These are phyloP conservation scores for Apophysomyces ossiformis DNA, from an alignment of 371 early-diverging fungal genomes.

Conservation along the genomic window DNA sequence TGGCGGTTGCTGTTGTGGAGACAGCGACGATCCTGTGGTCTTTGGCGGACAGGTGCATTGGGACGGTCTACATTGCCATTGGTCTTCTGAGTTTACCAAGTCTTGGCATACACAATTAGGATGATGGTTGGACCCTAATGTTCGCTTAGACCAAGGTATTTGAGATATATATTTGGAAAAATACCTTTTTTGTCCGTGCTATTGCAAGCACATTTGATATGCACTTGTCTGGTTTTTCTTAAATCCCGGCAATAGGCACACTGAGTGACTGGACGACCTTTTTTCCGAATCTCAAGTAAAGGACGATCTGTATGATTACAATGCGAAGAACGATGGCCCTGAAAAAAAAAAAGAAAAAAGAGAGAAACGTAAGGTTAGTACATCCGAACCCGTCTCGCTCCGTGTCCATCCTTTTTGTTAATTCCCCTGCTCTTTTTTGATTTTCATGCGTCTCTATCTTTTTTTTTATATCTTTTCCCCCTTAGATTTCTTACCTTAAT, in stretches of 20 bases:
- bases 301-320: conserved; percentile 69
- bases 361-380: conserved; percentile 15
- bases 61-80: conserved; percentile 9
- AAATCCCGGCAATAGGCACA: conserved; percentile 78
- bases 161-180: not conserved
- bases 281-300: conserved; percentile 72
- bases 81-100: conserved; percentile 12
- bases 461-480: not conserved
- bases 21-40: conserved; percentile 12
- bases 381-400: conserved; percentile 9
- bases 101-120: conserved; percentile 2
- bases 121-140: not conserved
- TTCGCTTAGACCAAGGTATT: not conserved
- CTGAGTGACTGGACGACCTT: conserved; percentile 83
- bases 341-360: conserved; percentile 17
- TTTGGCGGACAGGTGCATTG: conserved; percentile 8
- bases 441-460: not conserved
- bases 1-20: not conserved
- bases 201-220: conserved; percentile 74
- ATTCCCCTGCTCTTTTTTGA: not conserved
- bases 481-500: conserved; percentile 35
- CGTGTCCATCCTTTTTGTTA: not conserved
- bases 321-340: conserved; percentile 70
- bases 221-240: conserved; percentile 75
- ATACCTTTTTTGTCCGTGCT: conserved; percentile 44